Conservation (phyloP, 805 yeast genomes). For the Cyberlindnera petersonii region DNA sequence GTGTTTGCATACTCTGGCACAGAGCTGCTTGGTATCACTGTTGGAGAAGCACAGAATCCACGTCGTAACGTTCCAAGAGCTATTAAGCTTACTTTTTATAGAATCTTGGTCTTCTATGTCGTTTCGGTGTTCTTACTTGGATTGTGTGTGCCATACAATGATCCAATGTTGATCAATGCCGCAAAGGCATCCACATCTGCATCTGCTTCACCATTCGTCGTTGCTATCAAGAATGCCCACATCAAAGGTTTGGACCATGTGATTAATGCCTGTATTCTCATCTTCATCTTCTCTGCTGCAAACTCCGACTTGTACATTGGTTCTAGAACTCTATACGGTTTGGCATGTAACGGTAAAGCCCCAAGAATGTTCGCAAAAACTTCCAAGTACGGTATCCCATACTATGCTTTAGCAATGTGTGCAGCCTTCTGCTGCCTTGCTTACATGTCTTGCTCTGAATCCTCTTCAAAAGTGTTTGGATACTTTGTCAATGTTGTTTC, state of each 20-base stretch:
- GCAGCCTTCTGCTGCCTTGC: conserved; percentile 57
- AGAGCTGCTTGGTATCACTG: conserved; percentile 67
- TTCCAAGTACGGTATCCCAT: conserved; percentile 57
- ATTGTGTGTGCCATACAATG: conserved; percentile 60
- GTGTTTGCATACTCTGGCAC: conserved; percentile 71
- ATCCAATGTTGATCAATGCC: conserved; percentile 44
- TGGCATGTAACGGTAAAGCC: conserved; percentile 71
- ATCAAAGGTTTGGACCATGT: conserved; percentile 69
- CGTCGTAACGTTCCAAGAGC: conserved; percentile 69
- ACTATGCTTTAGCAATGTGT: conserved; percentile 48
- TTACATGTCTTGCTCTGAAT: conserved; percentile 60
- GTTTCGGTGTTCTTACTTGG: conserved; percentile 60
- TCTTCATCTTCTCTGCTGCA: conserved; percentile 77
- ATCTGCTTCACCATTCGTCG: conserved; percentile 79
- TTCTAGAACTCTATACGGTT: conserved; percentile 68
- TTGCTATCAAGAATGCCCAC: conserved; percentile 66
- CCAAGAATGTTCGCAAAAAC: conserved; percentile 64
- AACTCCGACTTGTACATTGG: conserved; percentile 77
- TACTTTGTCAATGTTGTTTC: conserved; percentile 77
- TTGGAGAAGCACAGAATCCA: conserved; percentile 71
- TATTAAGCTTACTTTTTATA: conserved; percentile 62
- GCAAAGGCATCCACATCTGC: conserved; percentile 51
- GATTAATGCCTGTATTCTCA: conserved; percentile 71
- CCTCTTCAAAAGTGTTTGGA: conserved; percentile 53
- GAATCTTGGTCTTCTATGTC: conserved; percentile 62